These are phyloP conservation scores for Terana coerulea DNA, from an alignment of 768 basidiomycete species.

Conservation along the genomic window DNA sequence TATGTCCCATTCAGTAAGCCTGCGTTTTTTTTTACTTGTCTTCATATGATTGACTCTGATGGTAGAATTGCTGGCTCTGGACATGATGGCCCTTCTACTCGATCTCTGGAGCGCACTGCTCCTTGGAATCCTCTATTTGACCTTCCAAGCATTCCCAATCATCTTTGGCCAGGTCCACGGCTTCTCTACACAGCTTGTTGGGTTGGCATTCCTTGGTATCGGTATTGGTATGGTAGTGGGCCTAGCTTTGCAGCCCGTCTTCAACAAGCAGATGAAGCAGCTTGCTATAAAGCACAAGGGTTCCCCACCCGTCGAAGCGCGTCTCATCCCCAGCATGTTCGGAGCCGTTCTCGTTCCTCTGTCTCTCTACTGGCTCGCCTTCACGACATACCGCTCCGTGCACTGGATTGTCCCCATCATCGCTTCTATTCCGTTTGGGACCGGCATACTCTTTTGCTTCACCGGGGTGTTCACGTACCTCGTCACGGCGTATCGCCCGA, in stretches of 20 bases:
- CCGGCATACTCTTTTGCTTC: slow-evolving; percentile 62
- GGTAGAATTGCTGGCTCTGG: slow-evolving; percentile 55
- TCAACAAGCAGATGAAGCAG: slow-evolving; percentile 28
- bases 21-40: background rate
- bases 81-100: slow-evolving; percentile 74
- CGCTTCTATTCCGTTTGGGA: slow-evolving; percentile 43
- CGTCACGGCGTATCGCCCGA: slow-evolving; percentile 46
- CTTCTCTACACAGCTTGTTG: slow-evolving; percentile 47
- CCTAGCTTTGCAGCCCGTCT: slow-evolving; percentile 38
- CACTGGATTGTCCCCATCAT: slow-evolving; percentile 48
- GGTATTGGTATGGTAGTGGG: slow-evolving; percentile 43
- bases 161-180: slow-evolving; percentile 41
- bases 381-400: slow-evolving; percentile 44
- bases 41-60: background rate
- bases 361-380: slow-evolving; percentile 53
- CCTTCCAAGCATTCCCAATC: slow-evolving; percentile 52
- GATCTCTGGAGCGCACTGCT: slow-evolving; percentile 41
- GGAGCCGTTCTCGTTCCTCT: slow-evolving; percentile 51
- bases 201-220: slow-evolving; percentile 44
- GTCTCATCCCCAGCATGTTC: slow-evolving; percentile 61
- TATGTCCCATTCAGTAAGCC: slow-evolving; percentile 54
- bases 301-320: slow-evolving; percentile 58
- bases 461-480: slow-evolving; percentile 63
- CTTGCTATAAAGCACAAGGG: slow-evolving; percentile 34
- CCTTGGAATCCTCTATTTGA: slow-evolving; percentile 42